Evolutionary conservation across 1,139 yeast species (phyloP), one percentile per base, ranked within the genome.

Genomic region (Hemisphaericaspora xylanilytica): DNA sequence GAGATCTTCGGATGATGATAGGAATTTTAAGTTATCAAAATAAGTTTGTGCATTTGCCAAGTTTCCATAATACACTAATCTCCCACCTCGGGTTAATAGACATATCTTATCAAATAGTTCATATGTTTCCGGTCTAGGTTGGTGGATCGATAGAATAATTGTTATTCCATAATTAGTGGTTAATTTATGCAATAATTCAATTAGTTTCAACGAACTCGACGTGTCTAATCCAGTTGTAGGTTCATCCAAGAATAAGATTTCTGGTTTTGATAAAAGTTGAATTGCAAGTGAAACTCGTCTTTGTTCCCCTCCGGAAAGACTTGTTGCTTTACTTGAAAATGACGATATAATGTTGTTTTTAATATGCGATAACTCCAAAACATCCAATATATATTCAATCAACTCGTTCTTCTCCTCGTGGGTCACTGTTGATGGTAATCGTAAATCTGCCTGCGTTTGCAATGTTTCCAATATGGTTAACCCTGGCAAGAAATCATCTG

Each of bases 221-320:
- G 92, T 81, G 55, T 85, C 95, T 24, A 86, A 61, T 0, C 95
- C 95, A 0, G 95, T 85, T 0, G 95, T 86, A 2, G 95, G 94
- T 52, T 85, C 95, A 55, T 85, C 95, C 33, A 85, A 60, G 50
- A 85, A 85, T 45, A 85, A 58, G 3, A 85, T 64, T 0, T 87
- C 77, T 0, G 95, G 95, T 44, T 80, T 81, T 2, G 85, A 73
- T 21, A 85, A 63, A 50, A 85, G 61, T 55, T 85, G 94, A 17
- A 85, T 78, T 0, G 86, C 95, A 36, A 85, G 75, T 43, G 87
- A 80, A 2, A 84, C 65, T 40, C 95, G 60, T 48, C 95, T 59
- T 53, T 81, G 84, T 51, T 85, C 94, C 27, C 95, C 95, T 8
- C 95, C 95, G 3, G 89, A 81, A 16, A 85, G 58, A 37, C 49